phyloP scores from a whole-genome alignment of 2,329 filamentous ascomycete species.

The Scedosporium dehoogii region DNA sequence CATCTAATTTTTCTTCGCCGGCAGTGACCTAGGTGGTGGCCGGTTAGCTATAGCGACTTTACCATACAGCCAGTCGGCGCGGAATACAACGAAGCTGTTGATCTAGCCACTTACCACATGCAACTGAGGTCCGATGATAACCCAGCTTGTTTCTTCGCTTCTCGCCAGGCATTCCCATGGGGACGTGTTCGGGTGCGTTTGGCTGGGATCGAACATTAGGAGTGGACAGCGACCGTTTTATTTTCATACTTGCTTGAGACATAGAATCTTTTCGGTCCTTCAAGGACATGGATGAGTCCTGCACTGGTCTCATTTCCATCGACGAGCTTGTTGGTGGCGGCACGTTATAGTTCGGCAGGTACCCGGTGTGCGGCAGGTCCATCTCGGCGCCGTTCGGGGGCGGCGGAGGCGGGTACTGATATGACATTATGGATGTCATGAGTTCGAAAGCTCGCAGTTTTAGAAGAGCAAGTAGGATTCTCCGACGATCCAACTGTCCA shows the following conservation, averaged over 20 bases:
- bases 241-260: constrained; percentile 25
- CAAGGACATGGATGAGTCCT: constrained; percentile 22
- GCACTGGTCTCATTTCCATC: constrained; percentile 14
- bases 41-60: background rate
- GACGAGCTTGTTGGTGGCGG: constrained; percentile 20
- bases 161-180: constrained; percentile 30
- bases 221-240: constrained; percentile 40
- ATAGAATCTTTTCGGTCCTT: constrained; percentile 26
- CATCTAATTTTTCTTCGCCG: constrained; percentile 90
- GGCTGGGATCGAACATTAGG: constrained; percentile 34
- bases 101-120: constrained; percentile 66
- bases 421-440: constrained; percentile 37
- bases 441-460: constrained; percentile 12
- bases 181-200: constrained; percentile 22
- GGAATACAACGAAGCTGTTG: constrained; percentile 1
- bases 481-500: constrained; percentile 21
- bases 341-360: constrained; percentile 19
- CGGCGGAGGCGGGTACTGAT: constrained; percentile 35
- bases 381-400: constrained; percentile 30
- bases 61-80: background rate
- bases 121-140: constrained; percentile 90
- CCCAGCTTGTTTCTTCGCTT: constrained; percentile 79
- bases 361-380: constrained; percentile 29
- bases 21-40: constrained; percentile 59
- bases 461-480: constrained; percentile 14